Conservation (phyloP, 1,139 yeast genomes). For the Suhomyces chickasaworum region DNA sequence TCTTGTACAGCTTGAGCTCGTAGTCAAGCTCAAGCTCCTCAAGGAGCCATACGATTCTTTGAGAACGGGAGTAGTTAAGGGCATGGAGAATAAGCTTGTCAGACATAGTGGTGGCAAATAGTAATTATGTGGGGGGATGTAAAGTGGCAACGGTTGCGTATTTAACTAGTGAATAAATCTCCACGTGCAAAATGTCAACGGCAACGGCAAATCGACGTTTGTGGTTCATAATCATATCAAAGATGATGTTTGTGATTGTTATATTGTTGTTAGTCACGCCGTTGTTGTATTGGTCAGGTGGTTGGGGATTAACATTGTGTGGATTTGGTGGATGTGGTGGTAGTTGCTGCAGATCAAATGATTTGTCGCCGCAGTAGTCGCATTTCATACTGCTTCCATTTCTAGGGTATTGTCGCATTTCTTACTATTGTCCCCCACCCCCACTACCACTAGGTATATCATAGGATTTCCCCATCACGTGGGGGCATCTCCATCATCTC, state of each 20-base stretch:
- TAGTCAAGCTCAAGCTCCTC: conserved; percentile 39
- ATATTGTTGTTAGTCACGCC: no score
- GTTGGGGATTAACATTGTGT: no score
- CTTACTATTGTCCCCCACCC: no score
- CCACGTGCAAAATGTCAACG: neutral
- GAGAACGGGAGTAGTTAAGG: conserved; percentile 41
- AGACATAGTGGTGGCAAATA: conserved; percentile 6
- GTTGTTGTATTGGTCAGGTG: neutral
- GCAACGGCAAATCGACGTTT: neutral
- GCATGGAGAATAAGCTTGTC: conserved; percentile 25
- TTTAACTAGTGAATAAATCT: neutral
- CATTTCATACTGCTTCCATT: no score
- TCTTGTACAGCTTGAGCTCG: conserved; percentile 35
- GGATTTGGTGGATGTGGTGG: no score
- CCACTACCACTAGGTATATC: neutral
- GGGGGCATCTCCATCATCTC: neutral
- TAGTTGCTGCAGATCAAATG: no score
- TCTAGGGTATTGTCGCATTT: no score
- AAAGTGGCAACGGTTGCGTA: neutral
- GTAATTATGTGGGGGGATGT: neutral
- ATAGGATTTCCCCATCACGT: neutral
- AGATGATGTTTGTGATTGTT: no score
- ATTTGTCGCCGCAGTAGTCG: no score
- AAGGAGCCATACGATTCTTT: conserved; percentile 42
- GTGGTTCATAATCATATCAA: neutral